Evolutionary conservation across 148 eudicot genomes (phyloP), one percentile per base, ranked within the genome.

Genomic region (Heliosperma pusillum): DNA sequence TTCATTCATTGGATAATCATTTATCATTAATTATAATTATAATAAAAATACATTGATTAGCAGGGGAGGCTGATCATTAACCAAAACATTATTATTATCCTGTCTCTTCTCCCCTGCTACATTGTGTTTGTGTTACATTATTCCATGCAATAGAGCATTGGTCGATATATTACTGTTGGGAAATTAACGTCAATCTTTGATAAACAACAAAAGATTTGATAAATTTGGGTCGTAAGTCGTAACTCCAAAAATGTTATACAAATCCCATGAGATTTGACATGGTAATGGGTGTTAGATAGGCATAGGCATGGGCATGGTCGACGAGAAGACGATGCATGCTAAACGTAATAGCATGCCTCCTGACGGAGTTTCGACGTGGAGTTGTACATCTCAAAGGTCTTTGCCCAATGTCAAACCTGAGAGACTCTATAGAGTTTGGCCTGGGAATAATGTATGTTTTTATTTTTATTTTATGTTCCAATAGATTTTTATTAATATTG

Each of bases 391-490:
- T 77, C 83, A 73, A 71, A 68, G 19, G 17, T 69, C 76, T 3
- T 73, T 70, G 70, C 78, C 76, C 33, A 50, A 65, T 36, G 63
- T 82, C 60, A 80, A 76, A 70, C 78, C 83, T 27, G 83, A 81
- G 82, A 88, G 89, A 83, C 86, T 89, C 8, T 93, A 90, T 82
- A 85, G 78, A 73, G 93, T 93, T 79, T 93, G 97, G 97, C 89
- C 85, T 72, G 97, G 97, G 40, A 82, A 87, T 74, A 93, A 90
- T 80, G 97, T 93, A 87, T 73, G 90, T 57, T 12, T 47, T 42
- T n/a, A 44, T 13, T 27, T 45, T 7, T 57, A 40, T 36, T 60
- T 60, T 33, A 2, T 64, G 29, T 45, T 67, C 42, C 12, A 8
- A 64, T 15, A 13, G 55, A 71, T 44, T 25, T 5, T 36, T 0